Percentiles rank a stretch among this genome's conserved stretches.
Conservation (phyloP, 257 asterid species). For the Lycium ferocissimum region DNA sequence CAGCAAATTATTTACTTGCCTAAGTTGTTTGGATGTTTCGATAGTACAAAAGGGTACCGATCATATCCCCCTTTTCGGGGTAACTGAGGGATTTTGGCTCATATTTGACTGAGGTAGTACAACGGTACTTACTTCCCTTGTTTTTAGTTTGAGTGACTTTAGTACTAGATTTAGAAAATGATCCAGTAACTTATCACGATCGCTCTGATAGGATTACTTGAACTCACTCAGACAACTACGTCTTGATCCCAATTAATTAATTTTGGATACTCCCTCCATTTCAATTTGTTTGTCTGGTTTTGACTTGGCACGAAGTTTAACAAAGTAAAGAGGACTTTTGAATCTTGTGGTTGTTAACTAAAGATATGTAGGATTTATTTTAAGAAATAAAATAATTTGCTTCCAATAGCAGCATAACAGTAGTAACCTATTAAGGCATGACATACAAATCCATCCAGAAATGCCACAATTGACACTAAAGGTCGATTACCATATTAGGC, state of each 20-base stretch:
- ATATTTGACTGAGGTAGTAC: background rate
- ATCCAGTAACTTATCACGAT: background rate
- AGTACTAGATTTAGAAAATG: background rate
- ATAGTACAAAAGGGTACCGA: background rate
- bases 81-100: background rate
- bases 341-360: too few relatives aligned
- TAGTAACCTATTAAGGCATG: constrained; percentile 2
- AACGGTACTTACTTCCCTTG: background rate
- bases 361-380: too few relatives aligned
- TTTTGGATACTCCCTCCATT: too few relatives aligned
- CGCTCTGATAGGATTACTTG: background rate
- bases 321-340: too few relatives aligned
- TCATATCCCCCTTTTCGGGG: background rate
- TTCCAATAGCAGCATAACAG: background rate
- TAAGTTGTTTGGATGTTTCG: background rate
- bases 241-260: background rate
- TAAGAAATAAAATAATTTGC: background rate
- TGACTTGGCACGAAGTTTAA: too few relatives aligned
- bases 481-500: background rate
- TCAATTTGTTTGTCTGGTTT: too few relatives aligned
- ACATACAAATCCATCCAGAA: constrained; percentile 20
- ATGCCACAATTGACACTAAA: background rate
- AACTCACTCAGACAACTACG: background rate
- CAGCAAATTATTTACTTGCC: background rate
- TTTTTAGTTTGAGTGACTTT: background rate